Evolutionary conservation across 495 filamentous ascomycete species (phyloP).

Genomic region (Glonium stellatum): DNA sequence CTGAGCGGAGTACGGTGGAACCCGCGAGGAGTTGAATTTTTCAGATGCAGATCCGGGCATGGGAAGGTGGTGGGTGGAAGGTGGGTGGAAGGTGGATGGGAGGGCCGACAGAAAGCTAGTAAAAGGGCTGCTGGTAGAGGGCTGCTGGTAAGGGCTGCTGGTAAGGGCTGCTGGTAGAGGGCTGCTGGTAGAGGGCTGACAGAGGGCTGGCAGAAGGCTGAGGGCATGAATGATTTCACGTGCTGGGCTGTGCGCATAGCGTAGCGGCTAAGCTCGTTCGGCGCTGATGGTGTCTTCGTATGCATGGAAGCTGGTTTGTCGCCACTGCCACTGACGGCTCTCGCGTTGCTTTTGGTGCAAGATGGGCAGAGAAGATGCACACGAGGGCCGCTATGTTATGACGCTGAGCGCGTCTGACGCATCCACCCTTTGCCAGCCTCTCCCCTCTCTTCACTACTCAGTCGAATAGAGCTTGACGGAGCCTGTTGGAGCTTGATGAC

Average conservation of each 20-base stretch:
- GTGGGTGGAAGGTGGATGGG: too few species aligned
- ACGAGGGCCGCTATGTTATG: not conserved
- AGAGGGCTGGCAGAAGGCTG: too few species aligned
- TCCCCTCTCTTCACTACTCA: too few species aligned
- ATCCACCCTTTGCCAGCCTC: not conserved
- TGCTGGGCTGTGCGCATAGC: not conserved
- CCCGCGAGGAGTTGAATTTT: not conserved
- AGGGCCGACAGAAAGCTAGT: too few species aligned
- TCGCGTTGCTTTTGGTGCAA: not conserved
- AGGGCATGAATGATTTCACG: not conserved
- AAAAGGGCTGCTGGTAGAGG: too few species aligned
- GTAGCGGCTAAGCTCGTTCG: not conserved
- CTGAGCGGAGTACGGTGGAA: not conserved
- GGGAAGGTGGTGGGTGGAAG: too few species aligned
- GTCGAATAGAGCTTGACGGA: too few species aligned
- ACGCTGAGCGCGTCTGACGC: too few species aligned
- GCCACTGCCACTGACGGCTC: not conserved
- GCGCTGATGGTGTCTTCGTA: not conserved
- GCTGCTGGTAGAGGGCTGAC: too few species aligned
- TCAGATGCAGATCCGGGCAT: not conserved
- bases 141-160: too few species aligned
- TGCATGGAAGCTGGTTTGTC: not conserved
- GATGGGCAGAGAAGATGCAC: not conserved
- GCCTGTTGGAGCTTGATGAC: not conserved
- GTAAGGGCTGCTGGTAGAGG: too few species aligned